Evolutionary conservation across 768 basidiomycete species (phyloP).

Genomic region (button mushroom (Agaricus bisporus)): DNA sequence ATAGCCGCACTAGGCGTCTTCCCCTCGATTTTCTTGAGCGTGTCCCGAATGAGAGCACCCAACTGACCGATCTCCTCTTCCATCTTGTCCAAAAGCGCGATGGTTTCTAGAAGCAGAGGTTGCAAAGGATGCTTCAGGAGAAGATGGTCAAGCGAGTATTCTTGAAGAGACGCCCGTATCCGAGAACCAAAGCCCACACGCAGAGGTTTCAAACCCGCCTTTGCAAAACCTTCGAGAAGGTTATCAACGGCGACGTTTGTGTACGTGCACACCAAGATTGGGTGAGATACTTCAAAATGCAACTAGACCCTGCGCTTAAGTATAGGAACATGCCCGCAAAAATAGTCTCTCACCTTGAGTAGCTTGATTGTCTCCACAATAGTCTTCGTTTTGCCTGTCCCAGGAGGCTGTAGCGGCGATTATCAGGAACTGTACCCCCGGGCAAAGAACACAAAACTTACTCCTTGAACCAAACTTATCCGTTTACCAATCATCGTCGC

Average conservation of each 20-base stretch:
- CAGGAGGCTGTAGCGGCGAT: slow-evolving; percentile 57
- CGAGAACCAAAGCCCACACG: slow-evolving; percentile 66
- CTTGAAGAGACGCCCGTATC: slow-evolving; percentile 47
- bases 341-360: slow-evolving; percentile 49
- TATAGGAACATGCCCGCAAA: background rate
- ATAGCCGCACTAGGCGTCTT: slow-evolving; percentile 6
- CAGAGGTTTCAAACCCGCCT: slow-evolving; percentile 60
- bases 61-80: slow-evolving; percentile 13
- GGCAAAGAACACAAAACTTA: slow-evolving; percentile 28
- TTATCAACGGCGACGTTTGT: slow-evolving; percentile 94
- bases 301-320: slow-evolving; percentile 27
- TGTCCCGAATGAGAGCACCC: slow-evolving; percentile 13
- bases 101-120: slow-evolving; percentile 32
- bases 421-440: background rate
- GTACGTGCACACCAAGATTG: slow-evolving; percentile 88
- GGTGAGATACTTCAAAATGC: slow-evolving; percentile 78
- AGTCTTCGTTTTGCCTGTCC: slow-evolving; percentile 90
- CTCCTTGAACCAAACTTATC: slow-evolving; percentile 82
- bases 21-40: slow-evolving; percentile 16
- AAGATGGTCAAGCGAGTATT: slow-evolving; percentile 59
- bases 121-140: slow-evolving; percentile 56
- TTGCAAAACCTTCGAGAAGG: slow-evolving; percentile 68
- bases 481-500: slow-evolving; percentile 82
- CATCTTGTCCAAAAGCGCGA: slow-evolving; percentile 20
- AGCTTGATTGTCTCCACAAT: slow-evolving; percentile 81